phyloP scores from a whole-genome alignment of 257 asterid species.

The Asclepias syriaca region DNA sequence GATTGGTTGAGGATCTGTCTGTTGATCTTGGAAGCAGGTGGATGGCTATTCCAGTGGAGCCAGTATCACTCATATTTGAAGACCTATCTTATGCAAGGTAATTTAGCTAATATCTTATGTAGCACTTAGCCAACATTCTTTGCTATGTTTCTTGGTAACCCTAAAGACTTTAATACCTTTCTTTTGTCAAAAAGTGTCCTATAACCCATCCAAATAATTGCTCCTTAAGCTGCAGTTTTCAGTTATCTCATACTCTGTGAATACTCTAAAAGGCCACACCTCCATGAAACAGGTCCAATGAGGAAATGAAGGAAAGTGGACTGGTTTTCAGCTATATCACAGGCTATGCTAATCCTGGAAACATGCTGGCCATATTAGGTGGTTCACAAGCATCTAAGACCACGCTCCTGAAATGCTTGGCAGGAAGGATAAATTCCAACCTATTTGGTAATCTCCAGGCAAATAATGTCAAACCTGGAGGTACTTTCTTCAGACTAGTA shows the following conservation, averaged over 20 bases:
- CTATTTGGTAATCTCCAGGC: conserved; percentile 6
- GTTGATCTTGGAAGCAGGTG: background rate
- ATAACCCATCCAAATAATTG: background rate
- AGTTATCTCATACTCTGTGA: background rate
- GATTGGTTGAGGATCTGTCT: conserved; percentile 1
- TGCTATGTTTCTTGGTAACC: background rate
- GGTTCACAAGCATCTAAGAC: conserved; percentile 12
- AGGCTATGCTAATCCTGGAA: conserved; percentile 8
- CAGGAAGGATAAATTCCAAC: conserved; percentile 8
- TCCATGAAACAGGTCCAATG: background rate
- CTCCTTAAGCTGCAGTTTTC: background rate
- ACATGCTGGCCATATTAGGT: conserved; percentile 16
- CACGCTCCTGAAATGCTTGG: conserved; percentile 15
- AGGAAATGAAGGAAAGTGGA: background rate
- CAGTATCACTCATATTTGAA: conserved; percentile 14
- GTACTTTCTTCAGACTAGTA: conserved; percentile 11
- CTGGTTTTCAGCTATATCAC: conserved; percentile 7
- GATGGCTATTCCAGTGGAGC: conserved; percentile 8
- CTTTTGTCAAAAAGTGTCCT: background rate
- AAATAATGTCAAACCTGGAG: conserved; percentile 10
- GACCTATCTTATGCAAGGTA: conserved; percentile 11
- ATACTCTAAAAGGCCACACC: background rate
- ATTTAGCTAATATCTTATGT: background rate
- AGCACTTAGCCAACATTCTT: too few relatives aligned
- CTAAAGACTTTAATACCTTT: background rate